Evolutionary conservation across 75 land plant genomes (phyloP).

Genomic region (Adiantum capillusveneris): DNA sequence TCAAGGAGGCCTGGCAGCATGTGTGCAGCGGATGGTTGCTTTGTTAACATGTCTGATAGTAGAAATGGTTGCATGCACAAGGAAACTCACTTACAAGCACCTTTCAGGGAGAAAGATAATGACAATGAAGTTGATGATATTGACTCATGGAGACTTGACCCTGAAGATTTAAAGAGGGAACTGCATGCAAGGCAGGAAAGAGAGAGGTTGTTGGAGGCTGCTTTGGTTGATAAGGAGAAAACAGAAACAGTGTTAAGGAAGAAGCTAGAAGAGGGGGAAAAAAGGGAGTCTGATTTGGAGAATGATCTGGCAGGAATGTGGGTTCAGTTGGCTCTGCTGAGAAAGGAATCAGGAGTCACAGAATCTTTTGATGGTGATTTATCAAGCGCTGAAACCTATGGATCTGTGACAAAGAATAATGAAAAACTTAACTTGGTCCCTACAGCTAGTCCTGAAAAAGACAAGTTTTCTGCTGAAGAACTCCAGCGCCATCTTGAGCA

Average conservation of each 20-base stretch:
- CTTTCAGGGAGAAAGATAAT: too few relatives aligned
- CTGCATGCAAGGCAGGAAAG: slow-evolving; percentile 67
- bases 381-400: background rate
- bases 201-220: slow-evolving; percentile 57
- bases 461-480: slow-evolving; percentile 54
- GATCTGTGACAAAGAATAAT: background rate
- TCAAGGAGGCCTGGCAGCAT: slow-evolving; percentile 20
- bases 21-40: too few relatives aligned
- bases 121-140: slow-evolving; percentile 30
- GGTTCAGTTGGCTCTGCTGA: slow-evolving; percentile 92
- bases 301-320: slow-evolving; percentile 97
- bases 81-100: too few relatives aligned
- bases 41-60: too few relatives aligned
- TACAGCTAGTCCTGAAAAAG: slow-evolving; percentile 31
- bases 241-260: slow-evolving; percentile 53
- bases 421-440: background rate
- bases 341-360: slow-evolving; percentile 47
- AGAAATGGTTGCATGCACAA: too few relatives aligned
- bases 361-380: background rate
- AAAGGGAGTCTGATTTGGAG: slow-evolving; percentile 69
- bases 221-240: slow-evolving; percentile 61
- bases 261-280: slow-evolving; percentile 67
- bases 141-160: slow-evolving; percentile 43
- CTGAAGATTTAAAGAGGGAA: slow-evolving; percentile 66
- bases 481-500: slow-evolving; percentile 14